phyloP scores from a whole-genome alignment of 768 basidiomycete species.

The Leucocoprinus sp. region DNA sequence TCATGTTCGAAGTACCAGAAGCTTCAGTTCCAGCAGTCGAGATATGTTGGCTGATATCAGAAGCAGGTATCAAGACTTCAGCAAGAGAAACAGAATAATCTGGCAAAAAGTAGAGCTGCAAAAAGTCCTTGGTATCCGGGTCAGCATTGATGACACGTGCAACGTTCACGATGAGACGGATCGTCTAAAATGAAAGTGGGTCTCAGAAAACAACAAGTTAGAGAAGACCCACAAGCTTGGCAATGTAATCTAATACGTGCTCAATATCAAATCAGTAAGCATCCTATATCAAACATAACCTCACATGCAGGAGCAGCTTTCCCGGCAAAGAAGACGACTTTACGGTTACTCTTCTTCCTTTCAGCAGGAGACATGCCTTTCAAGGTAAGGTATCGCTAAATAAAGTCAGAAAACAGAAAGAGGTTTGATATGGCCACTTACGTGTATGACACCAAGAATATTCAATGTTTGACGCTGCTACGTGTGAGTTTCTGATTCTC shows the following conservation, averaged over 20 bases:
- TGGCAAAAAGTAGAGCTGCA: slow-evolving; percentile 90
- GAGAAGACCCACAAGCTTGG: slow-evolving; percentile 56
- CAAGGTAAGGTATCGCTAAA: slow-evolving; percentile 69
- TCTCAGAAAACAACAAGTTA: slow-evolving; percentile 10
- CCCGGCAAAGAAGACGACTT: slow-evolving; percentile 94
- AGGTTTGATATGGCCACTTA: slow-evolving; percentile 25
- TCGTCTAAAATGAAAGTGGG: slow-evolving; percentile 41
- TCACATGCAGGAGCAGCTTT: slow-evolving; percentile 91
- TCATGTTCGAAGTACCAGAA: slow-evolving; percentile 78
- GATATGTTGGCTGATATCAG: slow-evolving; percentile 94
- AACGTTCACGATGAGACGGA: slow-evolving; percentile 90
- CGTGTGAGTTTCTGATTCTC: neutral
- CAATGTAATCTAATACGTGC: slow-evolving; percentile 62
- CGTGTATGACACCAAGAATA: slow-evolving; percentile 84
- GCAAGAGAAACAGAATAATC: slow-evolving; percentile 88
- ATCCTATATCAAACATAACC: slow-evolving; percentile 19
- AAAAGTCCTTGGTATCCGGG: slow-evolving; percentile 78
- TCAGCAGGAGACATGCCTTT: slow-evolving; percentile 75
- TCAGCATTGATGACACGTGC: slow-evolving; percentile 75
- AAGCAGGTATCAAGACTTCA: slow-evolving; percentile 82
- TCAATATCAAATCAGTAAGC: slow-evolving; percentile 11
- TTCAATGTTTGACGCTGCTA: slow-evolving; percentile 85
- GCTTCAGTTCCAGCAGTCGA: slow-evolving; percentile 96
- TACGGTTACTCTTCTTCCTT: slow-evolving; percentile 74
- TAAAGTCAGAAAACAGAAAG: neutral